Conservation (phyloP, 1,139 yeast genomes). For the Hyphopichia burtonii region DNA sequence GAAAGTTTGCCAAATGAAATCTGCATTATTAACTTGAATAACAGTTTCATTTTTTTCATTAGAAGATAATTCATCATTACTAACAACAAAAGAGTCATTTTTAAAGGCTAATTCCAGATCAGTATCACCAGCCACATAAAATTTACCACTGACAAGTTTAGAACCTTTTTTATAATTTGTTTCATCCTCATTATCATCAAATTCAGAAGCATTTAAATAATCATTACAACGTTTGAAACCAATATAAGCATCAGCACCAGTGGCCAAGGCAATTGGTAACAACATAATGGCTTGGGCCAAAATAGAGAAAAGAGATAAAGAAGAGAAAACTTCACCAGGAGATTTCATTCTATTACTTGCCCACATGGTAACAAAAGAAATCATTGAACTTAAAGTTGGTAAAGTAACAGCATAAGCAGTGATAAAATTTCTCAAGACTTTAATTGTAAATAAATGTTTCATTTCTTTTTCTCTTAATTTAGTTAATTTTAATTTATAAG, state of each 20-base stretch:
- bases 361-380: conserved; percentile 47
- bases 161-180: not conserved
- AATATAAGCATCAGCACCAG: conserved; percentile 54
- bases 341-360: conserved; percentile 32
- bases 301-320: conserved; percentile 51
- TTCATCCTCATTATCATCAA: conserved; percentile 19
- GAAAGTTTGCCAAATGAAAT: conserved; percentile 37
- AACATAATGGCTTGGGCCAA: conserved; percentile 52
- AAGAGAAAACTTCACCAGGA: conserved; percentile 49
- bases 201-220: conserved; percentile 42
- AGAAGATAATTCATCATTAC: conserved; percentile 4
- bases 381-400: conserved; percentile 41
- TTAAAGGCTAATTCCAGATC: conserved; percentile 15
- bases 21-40: conserved; percentile 29
- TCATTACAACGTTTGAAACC: conserved; percentile 49
- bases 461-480: conserved; percentile 39
- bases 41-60: conserved; percentile 11
- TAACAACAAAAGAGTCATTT: conserved; percentile 7
- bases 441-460: conserved; percentile 42
- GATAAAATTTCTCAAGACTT: conserved; percentile 43
- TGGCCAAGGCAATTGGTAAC: conserved; percentile 53
- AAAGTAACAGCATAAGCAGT: conserved; percentile 48
- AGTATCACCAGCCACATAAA: conserved; percentile 20
- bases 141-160: conserved; percentile 8
- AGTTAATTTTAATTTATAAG: conserved; percentile 38